Conservation (phyloP, 768 basidiomycete genomes). For the Pleurotus platypus region DNA sequence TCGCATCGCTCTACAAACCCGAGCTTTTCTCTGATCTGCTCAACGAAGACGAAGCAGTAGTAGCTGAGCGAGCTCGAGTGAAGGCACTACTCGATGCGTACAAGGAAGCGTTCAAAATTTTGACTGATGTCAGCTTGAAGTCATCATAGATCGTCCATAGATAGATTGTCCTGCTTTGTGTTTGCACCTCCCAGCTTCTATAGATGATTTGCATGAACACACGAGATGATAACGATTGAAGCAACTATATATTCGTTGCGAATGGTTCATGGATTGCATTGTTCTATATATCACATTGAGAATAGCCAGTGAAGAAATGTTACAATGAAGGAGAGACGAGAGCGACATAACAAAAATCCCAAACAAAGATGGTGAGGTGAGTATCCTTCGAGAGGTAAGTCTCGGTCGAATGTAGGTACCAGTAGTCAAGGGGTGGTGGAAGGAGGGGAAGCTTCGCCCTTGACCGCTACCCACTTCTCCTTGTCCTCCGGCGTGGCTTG, state of each 20-base stretch:
- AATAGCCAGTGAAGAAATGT: slow-evolving; percentile 2
- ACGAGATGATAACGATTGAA: background rate
- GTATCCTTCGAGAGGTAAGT: slow-evolving; percentile 1
- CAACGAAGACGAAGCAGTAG: slow-evolving; percentile 93
- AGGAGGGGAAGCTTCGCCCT: slow-evolving; percentile 30
- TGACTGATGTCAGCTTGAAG: slow-evolving; percentile 80
- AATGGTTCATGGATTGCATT: background rate
- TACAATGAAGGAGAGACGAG: slow-evolving; percentile 8
- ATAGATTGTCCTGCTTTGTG: no score
- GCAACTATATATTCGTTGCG: background rate
- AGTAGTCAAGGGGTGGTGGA: slow-evolving; percentile 14
- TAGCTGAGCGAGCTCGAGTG: slow-evolving; percentile 89
- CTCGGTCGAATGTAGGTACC: background rate
- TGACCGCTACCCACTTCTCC: slow-evolving; percentile 80
- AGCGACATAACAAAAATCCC: slow-evolving; percentile 10
- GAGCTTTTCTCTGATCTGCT: slow-evolving; percentile 87
- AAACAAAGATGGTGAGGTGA: slow-evolving; percentile 3
- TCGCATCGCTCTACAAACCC: slow-evolving; percentile 93
- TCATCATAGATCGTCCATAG: slow-evolving; percentile 33
- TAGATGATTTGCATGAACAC: no score
- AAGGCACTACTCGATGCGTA: slow-evolving; percentile 96
- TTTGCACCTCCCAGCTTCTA: no score
- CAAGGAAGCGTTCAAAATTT: slow-evolving; percentile 86
- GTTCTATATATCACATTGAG: slow-evolving; percentile 3
- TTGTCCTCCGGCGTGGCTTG: slow-evolving; percentile 29